A percentile compares a stretch with the other conserved stretches of the same genome.
phyloP scores from a whole-genome alignment of 1,284 basidiomycete species.

The Ceratobasidium sp. region DNA sequence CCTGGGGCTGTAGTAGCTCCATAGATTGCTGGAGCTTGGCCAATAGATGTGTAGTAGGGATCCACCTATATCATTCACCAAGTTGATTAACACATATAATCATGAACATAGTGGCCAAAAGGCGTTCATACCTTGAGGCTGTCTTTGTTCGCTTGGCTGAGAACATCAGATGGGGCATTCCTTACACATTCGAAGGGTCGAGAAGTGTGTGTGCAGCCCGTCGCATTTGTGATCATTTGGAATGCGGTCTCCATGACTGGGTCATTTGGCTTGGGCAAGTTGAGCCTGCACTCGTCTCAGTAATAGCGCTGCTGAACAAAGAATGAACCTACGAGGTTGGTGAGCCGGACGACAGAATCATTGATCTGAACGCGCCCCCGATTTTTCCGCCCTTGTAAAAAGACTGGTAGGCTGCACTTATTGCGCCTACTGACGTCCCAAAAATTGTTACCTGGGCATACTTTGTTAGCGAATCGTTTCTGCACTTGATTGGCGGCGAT shows the following conservation, averaged over 20 bases:
- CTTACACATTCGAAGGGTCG: slow-evolving; percentile 13
- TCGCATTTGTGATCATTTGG: not conserved
- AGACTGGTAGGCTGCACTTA: slow-evolving; percentile 46
- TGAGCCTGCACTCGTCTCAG: not conserved
- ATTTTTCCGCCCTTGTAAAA: slow-evolving; percentile 45
- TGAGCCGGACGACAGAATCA: slow-evolving; percentile 44
- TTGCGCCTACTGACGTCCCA: slow-evolving; percentile 51
- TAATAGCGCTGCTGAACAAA: not conserved
- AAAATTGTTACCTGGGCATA: slow-evolving; percentile 42
- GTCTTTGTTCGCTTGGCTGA: slow-evolving; percentile 8
- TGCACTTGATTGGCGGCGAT: not conserved
- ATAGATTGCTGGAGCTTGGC: not conserved
- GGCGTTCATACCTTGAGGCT: not conserved
- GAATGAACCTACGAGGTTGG: slow-evolving; percentile 28
- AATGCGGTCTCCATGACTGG: not conserved
- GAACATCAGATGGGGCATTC: not conserved
- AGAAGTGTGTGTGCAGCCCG: not conserved
- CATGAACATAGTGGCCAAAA: not conserved
- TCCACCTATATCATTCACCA: not conserved
- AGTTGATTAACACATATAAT: not conserved
- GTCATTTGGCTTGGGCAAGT: not conserved
- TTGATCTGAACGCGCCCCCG: slow-evolving; percentile 39
- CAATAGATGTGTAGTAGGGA: not conserved
- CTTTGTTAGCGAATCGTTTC: not conserved
- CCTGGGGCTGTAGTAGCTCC: not conserved